These are phyloP conservation scores for Umbelopsis sp. DNA, from an alignment of 192 early-diverging fungal genomes.

Conservation along the genomic window DNA sequence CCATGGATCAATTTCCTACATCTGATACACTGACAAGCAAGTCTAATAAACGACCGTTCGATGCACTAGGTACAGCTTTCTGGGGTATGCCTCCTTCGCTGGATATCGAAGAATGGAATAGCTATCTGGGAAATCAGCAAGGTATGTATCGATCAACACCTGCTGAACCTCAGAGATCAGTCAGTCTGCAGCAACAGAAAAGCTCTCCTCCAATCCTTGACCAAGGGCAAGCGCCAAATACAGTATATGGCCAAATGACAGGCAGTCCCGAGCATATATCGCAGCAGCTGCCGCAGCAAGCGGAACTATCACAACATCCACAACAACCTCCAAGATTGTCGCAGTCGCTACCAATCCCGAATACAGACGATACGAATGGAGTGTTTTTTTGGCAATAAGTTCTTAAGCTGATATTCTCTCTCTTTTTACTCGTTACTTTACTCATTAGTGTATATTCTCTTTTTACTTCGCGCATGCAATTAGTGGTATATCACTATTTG, in stretches of 20 bases:
- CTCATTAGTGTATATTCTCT: neutral
- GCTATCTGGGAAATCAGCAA: constrained; percentile 38
- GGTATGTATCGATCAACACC: neutral
- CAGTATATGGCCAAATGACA: neutral
- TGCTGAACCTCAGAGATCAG: neutral
- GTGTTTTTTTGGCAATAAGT: neutral
- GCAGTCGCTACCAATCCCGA: neutral
- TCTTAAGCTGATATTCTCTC: neutral
- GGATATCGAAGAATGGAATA: constrained; percentile 41
- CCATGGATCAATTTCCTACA: constrained; percentile 40
- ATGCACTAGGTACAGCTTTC: constrained; percentile 33
- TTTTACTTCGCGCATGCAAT: neutral
- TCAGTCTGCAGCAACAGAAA: neutral
- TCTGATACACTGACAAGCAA: constrained; percentile 27
- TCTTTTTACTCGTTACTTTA: neutral
- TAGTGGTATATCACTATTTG: no score
- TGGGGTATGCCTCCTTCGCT: constrained; percentile 33
- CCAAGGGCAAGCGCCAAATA: constrained; percentile 22
- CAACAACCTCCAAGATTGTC: neutral
- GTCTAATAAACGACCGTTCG: constrained; percentile 18
- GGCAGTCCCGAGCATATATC: neutral
- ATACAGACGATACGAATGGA: neutral
- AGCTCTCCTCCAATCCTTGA: neutral
- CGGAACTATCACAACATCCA: no score
- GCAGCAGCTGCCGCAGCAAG: constrained; percentile 1